Base-by-base conservation (phyloP, 805 yeast species). In the Vanderwaltozyma tropicalis region DNA sequence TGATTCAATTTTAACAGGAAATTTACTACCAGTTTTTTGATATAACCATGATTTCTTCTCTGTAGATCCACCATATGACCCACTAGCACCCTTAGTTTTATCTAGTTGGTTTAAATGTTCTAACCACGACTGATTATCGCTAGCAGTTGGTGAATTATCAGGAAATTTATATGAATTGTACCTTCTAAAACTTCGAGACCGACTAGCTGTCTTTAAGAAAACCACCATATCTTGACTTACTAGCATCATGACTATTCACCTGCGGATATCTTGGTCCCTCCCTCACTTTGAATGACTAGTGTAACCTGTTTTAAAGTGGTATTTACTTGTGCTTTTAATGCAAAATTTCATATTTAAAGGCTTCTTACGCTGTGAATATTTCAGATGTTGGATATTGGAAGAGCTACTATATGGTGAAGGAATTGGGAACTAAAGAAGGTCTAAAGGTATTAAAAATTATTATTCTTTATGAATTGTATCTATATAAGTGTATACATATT, bases 41-140 rank as follows among this genome's bases (percentile, higher is more conserved):
- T 15, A n/a, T n/a, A n/a, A n/a, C 27, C 7, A 22, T 21, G 11
- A 9, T 15, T 4, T 6, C 21, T n/a, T 14, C 30, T 11, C 20
- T 17, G 16, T 13, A 31, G 15, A 20, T 16, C 24, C 21, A 12
- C 28, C n/a, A 19, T 20, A 9, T 35, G 20, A 7, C 18, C 15
- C 14, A 3, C 10, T 7, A 13, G 24, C 24, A n/a, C 32, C 18
- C 6, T 24, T 18, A 19, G 31, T 13, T 15, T 31, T 18, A 27
- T 35, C 26, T 32, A 36, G 26, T 9, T 28, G 13, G 4, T 19
- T 28, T 17, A 61, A 31, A 20, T 47, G 40, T 18, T 57, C 54
- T 17, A 68, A 45, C 73, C 73, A 68, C 27, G 52, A 50, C 39
- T 68, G 71, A 41, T 68, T 68, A 32, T 65, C 70, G 3, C 57